phyloP scores from a whole-genome alignment of 2,329 filamentous ascomycete genomes.

The Monosporascus sp. region DNA sequence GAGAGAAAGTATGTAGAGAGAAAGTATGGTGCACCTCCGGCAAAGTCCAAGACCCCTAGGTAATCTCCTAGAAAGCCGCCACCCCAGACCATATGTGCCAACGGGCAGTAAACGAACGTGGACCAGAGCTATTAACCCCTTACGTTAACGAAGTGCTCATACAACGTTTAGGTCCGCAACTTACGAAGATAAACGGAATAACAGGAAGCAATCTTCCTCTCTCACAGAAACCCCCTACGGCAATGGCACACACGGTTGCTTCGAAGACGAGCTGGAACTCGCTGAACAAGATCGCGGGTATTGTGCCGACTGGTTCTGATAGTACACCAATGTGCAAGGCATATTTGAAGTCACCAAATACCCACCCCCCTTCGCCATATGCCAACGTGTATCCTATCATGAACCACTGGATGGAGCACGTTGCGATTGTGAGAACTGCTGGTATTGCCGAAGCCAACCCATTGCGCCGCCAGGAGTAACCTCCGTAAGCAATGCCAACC shows the following conservation, averaged over 20 bases:
- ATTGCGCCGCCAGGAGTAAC: conserved; percentile 43
- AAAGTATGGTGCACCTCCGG: conserved; percentile 23
- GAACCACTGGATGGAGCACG: conserved; percentile 47
- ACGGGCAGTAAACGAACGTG: conserved; percentile 41
- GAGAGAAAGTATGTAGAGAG: too few relatives aligned
- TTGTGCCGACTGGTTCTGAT: conserved; percentile 41
- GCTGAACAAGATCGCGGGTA: conserved; percentile 44
- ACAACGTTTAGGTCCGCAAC: not conserved
- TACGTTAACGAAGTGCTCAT: too few relatives aligned
- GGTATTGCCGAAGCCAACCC: conserved; percentile 43
- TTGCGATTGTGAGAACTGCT: conserved; percentile 38
- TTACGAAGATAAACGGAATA: conserved; percentile 40
- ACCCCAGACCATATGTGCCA: conserved; percentile 44
- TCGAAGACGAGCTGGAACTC: conserved; percentile 46
- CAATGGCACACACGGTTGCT: conserved; percentile 46
- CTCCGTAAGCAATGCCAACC: conserved; percentile 44
- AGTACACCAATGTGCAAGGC: conserved; percentile 40
- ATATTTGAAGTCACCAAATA: conserved; percentile 41
- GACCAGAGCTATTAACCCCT: conserved; percentile 34
- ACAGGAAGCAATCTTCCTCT: conserved; percentile 39
- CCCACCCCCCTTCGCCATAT: conserved; percentile 37
- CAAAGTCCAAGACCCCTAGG: conserved; percentile 41
- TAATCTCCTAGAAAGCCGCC: conserved; percentile 37
- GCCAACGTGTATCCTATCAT: conserved; percentile 43
- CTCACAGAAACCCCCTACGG: conserved; percentile 43